These are phyloP conservation scores for Sclerotinia borealis DNA, from an alignment of 2,329 filamentous ascomycete genomes.

Conservation along the genomic window DNA sequence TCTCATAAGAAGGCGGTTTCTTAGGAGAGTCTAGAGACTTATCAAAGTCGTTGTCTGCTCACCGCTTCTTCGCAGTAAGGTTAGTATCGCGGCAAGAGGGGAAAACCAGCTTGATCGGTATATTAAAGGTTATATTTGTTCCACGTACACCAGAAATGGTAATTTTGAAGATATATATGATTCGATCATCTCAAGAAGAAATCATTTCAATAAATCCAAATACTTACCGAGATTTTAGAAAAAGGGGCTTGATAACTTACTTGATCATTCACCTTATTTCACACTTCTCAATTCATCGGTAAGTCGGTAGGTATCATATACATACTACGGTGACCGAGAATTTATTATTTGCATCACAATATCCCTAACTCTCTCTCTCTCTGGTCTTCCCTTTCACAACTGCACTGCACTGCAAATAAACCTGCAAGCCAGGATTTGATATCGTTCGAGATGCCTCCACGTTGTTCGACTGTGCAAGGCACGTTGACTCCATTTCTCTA, in stretches of 20 bases:
- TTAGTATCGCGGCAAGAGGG: not conserved
- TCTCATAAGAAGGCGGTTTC: too few relatives aligned
- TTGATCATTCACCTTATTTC: not conserved
- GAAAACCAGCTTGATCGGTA: too few relatives aligned
- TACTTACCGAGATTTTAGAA: conserved; percentile 6
- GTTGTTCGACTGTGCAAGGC: conserved; percentile 26
- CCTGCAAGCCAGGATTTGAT: not conserved
- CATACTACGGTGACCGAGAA: conserved; percentile 10
- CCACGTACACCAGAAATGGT: not conserved
- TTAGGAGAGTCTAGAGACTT: not conserved
- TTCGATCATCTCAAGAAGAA: not conserved
- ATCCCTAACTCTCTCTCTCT: too few relatives aligned
- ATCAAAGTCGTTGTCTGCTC: conserved; percentile 4
- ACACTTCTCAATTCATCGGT: not conserved
- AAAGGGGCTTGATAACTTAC: conserved; percentile 2
- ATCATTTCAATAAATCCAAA: not conserved
- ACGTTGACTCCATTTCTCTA: conserved; percentile 33
- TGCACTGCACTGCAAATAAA: conserved; percentile 9
- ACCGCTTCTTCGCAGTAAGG: conserved; percentile 10
- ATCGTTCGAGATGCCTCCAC: conserved; percentile 26
- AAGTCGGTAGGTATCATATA: not conserved
- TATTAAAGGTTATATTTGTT: not conserved
- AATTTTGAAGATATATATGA: not conserved
- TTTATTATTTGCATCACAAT: not conserved
- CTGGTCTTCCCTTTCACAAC: too few relatives aligned